Conservation (phyloP, 2,329 filamentous ascomycete genomes). For the Phialocephala sp. region DNA sequence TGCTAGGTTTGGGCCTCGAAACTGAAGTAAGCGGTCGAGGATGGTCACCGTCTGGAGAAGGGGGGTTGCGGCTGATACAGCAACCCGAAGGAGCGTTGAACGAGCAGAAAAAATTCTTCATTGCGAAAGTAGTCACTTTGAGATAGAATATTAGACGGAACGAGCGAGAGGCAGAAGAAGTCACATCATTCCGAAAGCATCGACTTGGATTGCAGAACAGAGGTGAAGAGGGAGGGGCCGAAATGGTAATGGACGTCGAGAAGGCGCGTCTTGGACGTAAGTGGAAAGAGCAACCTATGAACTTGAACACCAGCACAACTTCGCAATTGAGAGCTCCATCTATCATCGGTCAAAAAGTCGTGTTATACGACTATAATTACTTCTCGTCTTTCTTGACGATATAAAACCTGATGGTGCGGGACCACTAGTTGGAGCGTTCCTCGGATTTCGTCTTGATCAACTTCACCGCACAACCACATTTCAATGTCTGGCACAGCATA, state of each 20-base stretch:
- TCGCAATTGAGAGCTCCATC: neutral
- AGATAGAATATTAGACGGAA: neutral
- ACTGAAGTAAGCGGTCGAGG: constrained; percentile 32
- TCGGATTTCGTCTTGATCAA: neutral
- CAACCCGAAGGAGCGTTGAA: constrained; percentile 27
- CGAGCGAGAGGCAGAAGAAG: neutral
- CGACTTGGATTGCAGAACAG: neutral
- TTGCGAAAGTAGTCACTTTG: constrained; percentile 7
- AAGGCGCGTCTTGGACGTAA: neutral
- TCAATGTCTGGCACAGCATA: neutral
- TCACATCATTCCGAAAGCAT: neutral
- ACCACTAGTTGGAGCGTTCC: too few relatives aligned
- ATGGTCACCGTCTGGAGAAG: constrained; percentile 40
- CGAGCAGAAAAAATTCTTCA: constrained; percentile 5
- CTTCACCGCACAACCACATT: neutral
- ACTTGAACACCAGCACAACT: neutral
- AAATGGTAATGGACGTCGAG: neutral
- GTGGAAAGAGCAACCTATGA: neutral
- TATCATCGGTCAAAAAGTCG: neutral
- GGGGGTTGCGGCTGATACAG: constrained; percentile 38
- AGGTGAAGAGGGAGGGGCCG: neutral
- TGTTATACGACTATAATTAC: neutral
- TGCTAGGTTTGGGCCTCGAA: constrained; percentile 14
- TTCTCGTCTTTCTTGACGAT: neutral
- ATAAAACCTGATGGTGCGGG: neutral